phyloP scores from a whole-genome alignment of 495 filamentous ascomycete species.

The Penicillium pancosmium region DNA sequence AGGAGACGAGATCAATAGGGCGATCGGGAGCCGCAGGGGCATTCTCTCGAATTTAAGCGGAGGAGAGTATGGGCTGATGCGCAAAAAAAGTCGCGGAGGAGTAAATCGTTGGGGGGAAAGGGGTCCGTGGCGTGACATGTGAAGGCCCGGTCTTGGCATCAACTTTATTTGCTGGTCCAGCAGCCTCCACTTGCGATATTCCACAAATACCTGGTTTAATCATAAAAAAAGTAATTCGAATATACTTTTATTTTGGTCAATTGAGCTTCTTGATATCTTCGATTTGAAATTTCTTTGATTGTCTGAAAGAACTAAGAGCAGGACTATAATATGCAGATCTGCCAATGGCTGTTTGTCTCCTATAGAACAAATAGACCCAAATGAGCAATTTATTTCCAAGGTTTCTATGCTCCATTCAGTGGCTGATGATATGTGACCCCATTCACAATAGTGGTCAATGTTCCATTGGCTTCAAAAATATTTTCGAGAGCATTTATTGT shows the following conservation, averaged over 20 bases:
- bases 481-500: constrained; percentile 4
- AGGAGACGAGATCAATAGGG: constrained; percentile 9
- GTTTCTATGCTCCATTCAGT: not conserved
- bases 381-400: not conserved
- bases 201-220: too few relatives aligned
- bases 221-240: too few relatives aligned
- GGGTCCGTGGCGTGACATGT: constrained; percentile 45
- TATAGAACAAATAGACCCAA: not conserved
- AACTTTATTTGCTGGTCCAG: not conserved
- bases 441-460: constrained; percentile 11
- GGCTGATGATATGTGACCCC: constrained; percentile 10
- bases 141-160: constrained; percentile 21
- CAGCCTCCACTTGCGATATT: too few relatives aligned
- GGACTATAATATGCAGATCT: too few relatives aligned
- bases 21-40: constrained; percentile 19
- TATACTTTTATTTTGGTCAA: too few relatives aligned
- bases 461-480: constrained; percentile 11
- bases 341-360: too few relatives aligned
- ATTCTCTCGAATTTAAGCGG: constrained; percentile 17
- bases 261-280: too few relatives aligned
- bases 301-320: too few relatives aligned
- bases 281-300: too few relatives aligned
- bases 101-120: constrained; percentile 12
- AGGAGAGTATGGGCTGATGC: constrained; percentile 27
- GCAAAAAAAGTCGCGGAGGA: not conserved